A percentile compares a stretch with the other conserved stretches of the same genome.
These are phyloP conservation scores for Tuber aestivum DNA, from an alignment of 495 filamentous ascomycete genomes.

Conservation along the genomic window DNA sequence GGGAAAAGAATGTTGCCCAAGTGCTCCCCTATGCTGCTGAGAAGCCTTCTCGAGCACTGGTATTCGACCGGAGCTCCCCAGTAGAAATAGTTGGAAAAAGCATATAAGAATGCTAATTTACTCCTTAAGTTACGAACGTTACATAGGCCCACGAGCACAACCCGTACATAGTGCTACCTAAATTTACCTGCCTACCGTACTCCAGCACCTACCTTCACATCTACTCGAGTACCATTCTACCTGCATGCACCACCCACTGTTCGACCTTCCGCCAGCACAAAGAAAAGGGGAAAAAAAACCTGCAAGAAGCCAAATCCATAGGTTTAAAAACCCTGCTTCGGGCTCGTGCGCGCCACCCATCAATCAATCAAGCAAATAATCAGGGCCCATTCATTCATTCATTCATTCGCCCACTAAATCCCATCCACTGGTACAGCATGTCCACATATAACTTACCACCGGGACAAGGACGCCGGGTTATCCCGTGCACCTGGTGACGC, in stretches of 20 bases:
- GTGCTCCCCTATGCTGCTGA: not conserved
- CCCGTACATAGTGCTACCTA: not conserved
- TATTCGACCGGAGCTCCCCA: not conserved
- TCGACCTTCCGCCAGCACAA: not conserved
- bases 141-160: not conserved
- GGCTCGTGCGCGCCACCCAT: not conserved
- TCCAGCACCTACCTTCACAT: not conserved
- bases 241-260: not conserved
- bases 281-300: not conserved
- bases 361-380: not conserved
- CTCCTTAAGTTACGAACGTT: not conserved
- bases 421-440: not conserved
- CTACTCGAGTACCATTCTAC: not conserved
- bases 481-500: not conserved
- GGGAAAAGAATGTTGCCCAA: not conserved
- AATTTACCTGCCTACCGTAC: too few relatives aligned
- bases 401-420: not conserved
- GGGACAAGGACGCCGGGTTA: not conserved
- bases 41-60: too few relatives aligned
- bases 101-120: not conserved
- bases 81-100: not conserved
- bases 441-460: not conserved
- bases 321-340: not conserved
- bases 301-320: not conserved
- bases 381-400: not conserved